Evolutionary conservation across 1,139 yeast species (phyloP).

Genomic region (Arxiozyma bovina): DNA sequence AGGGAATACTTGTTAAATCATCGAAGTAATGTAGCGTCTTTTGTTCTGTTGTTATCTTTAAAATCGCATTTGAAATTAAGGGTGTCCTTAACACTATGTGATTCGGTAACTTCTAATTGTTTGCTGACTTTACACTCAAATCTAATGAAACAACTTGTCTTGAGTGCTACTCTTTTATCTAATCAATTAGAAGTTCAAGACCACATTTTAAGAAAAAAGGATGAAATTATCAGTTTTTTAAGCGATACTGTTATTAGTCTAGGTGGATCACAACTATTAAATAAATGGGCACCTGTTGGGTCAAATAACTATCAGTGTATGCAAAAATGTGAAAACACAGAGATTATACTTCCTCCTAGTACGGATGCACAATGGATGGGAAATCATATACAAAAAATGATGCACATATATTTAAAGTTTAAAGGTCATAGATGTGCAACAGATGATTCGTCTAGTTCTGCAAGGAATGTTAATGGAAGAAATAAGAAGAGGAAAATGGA

Average conservation of each 20-base stretch:
- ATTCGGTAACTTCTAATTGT: not conserved
- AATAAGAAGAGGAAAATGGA: not conserved
- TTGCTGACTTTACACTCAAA: not conserved
- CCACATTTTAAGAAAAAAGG: slow-evolving; percentile 3
- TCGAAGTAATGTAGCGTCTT: not conserved
- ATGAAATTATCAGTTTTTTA: slow-evolving; percentile 6
- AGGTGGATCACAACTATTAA: slow-evolving; percentile 19
- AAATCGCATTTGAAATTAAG: not conserved
- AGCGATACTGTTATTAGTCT: slow-evolving; percentile 15
- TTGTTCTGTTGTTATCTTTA: not conserved
- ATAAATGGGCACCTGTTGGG: slow-evolving; percentile 27
- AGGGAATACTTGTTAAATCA: not conserved
- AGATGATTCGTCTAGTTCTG: not conserved
- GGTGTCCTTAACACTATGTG: not conserved
- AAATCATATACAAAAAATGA: not conserved
- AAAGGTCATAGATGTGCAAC: too few relatives aligned
- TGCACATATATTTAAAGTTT: not conserved
- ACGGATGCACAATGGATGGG: not conserved
- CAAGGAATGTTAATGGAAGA: not conserved
- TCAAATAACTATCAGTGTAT: slow-evolving; percentile 18
- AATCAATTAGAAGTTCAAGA: not conserved
- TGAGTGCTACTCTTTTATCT: not conserved
- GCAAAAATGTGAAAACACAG: not conserved
- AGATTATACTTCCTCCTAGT: not conserved
- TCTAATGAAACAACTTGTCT: not conserved